These are phyloP conservation scores for Epicoccum nigrum DNA, from an alignment of 2,329 filamentous ascomycete species.

Conservation along the genomic window DNA sequence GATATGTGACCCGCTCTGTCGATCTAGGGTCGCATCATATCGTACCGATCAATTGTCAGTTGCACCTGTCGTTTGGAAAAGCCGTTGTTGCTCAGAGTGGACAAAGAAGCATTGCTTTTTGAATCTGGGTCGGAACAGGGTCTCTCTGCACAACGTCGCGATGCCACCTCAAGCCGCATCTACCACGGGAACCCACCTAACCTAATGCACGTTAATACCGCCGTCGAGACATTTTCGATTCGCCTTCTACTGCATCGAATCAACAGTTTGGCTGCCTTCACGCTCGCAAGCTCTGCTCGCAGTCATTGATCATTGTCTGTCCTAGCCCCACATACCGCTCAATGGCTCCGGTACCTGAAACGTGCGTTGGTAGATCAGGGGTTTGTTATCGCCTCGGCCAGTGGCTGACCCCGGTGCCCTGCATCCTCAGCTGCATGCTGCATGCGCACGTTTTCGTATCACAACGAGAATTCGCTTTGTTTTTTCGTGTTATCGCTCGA, in stretches of 20 bases:
- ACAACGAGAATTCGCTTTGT: background rate
- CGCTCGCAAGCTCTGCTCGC: constrained; percentile 18
- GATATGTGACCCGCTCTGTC: too few species aligned
- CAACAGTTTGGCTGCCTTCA: background rate
- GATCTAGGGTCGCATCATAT: constrained; percentile 2
- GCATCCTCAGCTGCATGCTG: constrained; percentile 7
- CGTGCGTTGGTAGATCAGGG: constrained; percentile 15
- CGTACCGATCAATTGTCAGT: background rate
- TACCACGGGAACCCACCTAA: too few species aligned
- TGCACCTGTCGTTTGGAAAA: background rate
- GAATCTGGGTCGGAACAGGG: background rate
- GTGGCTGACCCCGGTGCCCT: constrained; percentile 6
- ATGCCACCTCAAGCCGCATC: background rate
- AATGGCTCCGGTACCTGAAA: constrained; percentile 9
- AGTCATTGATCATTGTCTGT: background rate
- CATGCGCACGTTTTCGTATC: background rate
- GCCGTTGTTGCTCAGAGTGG: background rate
- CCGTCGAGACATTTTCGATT: too few species aligned
- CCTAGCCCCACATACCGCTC: constrained; percentile 6
- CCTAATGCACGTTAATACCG: too few species aligned
- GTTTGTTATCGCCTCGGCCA: constrained; percentile 1
- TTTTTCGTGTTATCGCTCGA: background rate
- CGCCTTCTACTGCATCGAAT: too few species aligned
- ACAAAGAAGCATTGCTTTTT: background rate
- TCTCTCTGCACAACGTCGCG: background rate